phyloP scores from a whole-genome alignment of 331 rosid species.

The Cydonia oblonga region DNA sequence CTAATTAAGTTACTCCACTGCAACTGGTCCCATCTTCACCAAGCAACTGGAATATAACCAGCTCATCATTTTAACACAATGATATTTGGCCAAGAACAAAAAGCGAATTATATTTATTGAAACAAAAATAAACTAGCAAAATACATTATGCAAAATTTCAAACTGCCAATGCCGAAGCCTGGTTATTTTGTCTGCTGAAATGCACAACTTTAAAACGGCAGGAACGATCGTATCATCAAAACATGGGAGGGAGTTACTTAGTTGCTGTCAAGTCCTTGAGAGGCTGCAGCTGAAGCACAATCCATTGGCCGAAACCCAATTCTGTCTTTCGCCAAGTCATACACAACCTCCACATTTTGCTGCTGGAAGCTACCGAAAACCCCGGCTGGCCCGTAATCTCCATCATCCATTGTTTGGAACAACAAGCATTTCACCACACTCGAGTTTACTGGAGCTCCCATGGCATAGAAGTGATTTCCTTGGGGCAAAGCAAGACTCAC shows the following conservation, averaged over 20 bases:
- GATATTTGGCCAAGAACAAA: too few relatives aligned
- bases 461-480: slow-evolving; percentile 39
- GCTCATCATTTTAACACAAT: background rate
- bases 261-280: slow-evolving; percentile 13
- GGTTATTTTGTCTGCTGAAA: background rate
- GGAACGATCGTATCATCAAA: background rate
- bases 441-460: slow-evolving; percentile 40
- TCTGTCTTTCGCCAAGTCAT: slow-evolving; percentile 41
- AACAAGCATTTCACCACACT: slow-evolving; percentile 34
- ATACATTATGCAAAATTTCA: background rate
- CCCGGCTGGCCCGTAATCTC: slow-evolving; percentile 37
- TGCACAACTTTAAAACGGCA: background rate
- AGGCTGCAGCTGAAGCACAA: slow-evolving; percentile 34
- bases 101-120: too few relatives aligned
- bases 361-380: slow-evolving; percentile 52
- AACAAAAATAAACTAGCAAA: background rate
- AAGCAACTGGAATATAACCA: background rate
- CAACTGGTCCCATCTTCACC: background rate
- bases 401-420: slow-evolving; percentile 38
- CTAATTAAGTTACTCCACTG: background rate
- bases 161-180: background rate
- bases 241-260: background rate
- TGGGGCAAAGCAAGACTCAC: slow-evolving; percentile 26
- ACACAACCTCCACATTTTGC: slow-evolving; percentile 45
- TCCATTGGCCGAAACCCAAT: slow-evolving; percentile 40